Conservation (phyloP, 768 basidiomycete genomes). For the Mycena vitilis region DNA sequence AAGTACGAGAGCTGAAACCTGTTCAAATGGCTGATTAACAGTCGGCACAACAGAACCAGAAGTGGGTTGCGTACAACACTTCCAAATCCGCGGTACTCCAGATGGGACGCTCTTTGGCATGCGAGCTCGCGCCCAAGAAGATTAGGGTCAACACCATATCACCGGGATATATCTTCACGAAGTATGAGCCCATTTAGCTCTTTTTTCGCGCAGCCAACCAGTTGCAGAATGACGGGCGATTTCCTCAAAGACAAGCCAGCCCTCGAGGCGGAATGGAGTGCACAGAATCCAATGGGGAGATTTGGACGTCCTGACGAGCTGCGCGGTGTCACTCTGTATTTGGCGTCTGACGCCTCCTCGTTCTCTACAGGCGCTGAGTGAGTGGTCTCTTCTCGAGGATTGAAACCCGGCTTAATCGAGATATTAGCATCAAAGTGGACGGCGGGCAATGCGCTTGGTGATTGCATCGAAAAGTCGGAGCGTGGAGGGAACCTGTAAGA, state of each 20-base stretch:
- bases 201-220: neutral
- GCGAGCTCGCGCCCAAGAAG: slow-evolving; percentile 72
- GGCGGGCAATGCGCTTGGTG: slow-evolving; percentile 35
- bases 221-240: slow-evolving; percentile 67
- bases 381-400: neutral
- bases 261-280: slow-evolving; percentile 66
- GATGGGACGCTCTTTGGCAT: slow-evolving; percentile 82
- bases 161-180: slow-evolving; percentile 79
- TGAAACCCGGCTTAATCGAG: neutral
- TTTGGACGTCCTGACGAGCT: slow-evolving; percentile 77
- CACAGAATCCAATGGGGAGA: slow-evolving; percentile 71
- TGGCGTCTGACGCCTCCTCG: slow-evolving; percentile 75
- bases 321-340: slow-evolving; percentile 73
- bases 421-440: slow-evolving; percentile 32
- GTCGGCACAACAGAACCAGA: slow-evolving; percentile 58
- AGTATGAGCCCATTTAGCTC: slow-evolving; percentile 44
- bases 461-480: neutral
- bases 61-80: slow-evolving; percentile 80
- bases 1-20: slow-evolving; percentile 50
- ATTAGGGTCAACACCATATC: slow-evolving; percentile 81
- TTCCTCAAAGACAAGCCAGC: slow-evolving; percentile 67
- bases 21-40: neutral
- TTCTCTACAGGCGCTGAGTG: slow-evolving; percentile 68
- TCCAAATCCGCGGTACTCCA: slow-evolving; percentile 85
- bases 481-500: slow-evolving; percentile 3